phyloP scores from a whole-genome alignment of 2,329 filamentous ascomycete species.

The Aspergillus versicolor region DNA sequence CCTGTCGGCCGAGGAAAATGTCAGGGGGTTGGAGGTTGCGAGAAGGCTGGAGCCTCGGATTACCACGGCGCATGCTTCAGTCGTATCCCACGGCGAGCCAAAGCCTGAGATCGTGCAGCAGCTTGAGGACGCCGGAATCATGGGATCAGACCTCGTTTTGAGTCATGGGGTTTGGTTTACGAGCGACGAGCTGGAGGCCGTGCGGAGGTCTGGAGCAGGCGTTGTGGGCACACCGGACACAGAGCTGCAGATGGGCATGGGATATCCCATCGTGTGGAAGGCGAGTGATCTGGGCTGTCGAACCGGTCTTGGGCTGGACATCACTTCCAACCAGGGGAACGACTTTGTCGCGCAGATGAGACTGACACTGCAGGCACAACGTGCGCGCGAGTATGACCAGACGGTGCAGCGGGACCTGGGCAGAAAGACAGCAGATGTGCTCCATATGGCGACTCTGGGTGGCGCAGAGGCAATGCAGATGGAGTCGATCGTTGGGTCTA shows the following conservation, averaged over 20 bases:
- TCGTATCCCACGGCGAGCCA: not conserved
- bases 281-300: constrained; percentile 3
- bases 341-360: constrained; percentile 9
- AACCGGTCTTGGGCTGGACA: constrained; percentile 5
- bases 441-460: constrained; percentile 3
- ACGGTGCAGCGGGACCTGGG: not conserved
- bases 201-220: not conserved
- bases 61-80: constrained; percentile 4
- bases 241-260: constrained; percentile 12
- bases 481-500: constrained; percentile 1
- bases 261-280: constrained; percentile 4
- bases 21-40: not conserved
- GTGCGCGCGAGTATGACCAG: not conserved
- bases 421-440: not conserved
- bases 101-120: not conserved
- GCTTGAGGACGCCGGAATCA: not conserved
- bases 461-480: constrained; percentile 10
- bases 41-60: not conserved
- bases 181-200: not conserved
- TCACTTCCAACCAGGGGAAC: constrained; percentile 5
- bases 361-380: constrained; percentile 1
- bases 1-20: not conserved
- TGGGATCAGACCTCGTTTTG: constrained; percentile 5
- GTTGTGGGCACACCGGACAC: constrained; percentile 5
- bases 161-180: constrained; percentile 4